A percentile compares a stretch with the other conserved stretches of the same genome.
Evolutionary conservation across 306 rosid species (phyloP).

Genomic region (Cercis canadensis): DNA sequence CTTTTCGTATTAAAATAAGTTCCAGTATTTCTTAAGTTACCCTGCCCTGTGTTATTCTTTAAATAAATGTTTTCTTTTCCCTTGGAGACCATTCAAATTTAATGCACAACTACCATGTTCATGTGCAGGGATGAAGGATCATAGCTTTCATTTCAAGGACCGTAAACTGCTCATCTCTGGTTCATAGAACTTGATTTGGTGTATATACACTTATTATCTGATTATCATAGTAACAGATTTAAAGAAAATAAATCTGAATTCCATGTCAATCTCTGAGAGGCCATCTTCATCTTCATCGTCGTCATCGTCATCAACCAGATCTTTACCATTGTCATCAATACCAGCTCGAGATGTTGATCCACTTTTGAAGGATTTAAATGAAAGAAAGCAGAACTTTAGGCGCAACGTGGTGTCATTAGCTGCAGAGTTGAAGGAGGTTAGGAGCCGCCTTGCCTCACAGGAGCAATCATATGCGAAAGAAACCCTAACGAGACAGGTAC

Average conservation of each 20-base stretch:
- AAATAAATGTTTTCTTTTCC: neutral
- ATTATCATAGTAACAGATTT: constrained; percentile 20
- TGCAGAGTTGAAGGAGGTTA: constrained; percentile 84
- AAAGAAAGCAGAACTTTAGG: constrained; percentile 85
- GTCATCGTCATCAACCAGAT: constrained; percentile 27
- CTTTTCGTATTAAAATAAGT: constrained; percentile 41
- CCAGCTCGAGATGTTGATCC: constrained; percentile 72
- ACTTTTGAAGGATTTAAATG: constrained; percentile 77
- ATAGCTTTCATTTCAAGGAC: constrained; percentile 46
- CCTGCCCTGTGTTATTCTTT: neutral
- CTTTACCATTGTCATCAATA: constrained; percentile 22
- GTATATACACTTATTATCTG: constrained; percentile 1
- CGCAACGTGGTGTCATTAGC: constrained; percentile 92
- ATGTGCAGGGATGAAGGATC: constrained; percentile 48
- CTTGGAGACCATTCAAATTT: constrained; percentile 43
- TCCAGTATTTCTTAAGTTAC: constrained; percentile 32
- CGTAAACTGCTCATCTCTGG: constrained; percentile 31
- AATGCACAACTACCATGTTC: constrained; percentile 55
- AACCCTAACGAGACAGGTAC: constrained; percentile 78
- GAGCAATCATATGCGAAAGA: constrained; percentile 80
- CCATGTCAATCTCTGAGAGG: constrained; percentile 67
- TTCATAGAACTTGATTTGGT: constrained; percentile 42
- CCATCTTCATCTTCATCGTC: constrained; percentile 38
- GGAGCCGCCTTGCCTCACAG: constrained; percentile 76
- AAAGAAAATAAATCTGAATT: constrained; percentile 2